Conservation (phyloP, 2,329 filamentous ascomycete genomes). For the Pseudogymnoascus sp. region DNA sequence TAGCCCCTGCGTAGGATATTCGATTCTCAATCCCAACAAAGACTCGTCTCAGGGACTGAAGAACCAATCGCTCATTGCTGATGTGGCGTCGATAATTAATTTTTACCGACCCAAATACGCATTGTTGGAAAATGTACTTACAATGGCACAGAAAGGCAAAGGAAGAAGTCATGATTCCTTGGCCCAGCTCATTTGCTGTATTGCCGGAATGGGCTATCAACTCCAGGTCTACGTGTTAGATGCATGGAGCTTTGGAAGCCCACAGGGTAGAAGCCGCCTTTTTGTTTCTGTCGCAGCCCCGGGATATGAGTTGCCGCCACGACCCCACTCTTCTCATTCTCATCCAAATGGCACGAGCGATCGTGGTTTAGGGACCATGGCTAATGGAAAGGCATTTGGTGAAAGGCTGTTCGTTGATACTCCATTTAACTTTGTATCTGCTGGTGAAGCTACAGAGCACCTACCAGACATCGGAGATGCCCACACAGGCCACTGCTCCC, state of each 20-base stretch:
- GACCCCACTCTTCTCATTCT: conserved; percentile 55
- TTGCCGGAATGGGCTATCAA: conserved; percentile 75
- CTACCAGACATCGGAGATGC: conserved; percentile 57
- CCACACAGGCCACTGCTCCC: conserved; percentile 52
- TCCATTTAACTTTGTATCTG: conserved; percentile 52
- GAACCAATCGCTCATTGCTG: conserved; percentile 71
- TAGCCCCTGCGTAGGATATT: conserved; percentile 73
- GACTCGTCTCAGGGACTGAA: conserved; percentile 44
- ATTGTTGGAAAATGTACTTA: conserved; percentile 67
- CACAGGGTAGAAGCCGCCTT: conserved; percentile 58
- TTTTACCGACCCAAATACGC: conserved; percentile 68
- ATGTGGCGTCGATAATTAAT: conserved; percentile 67
- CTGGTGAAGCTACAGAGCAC: conserved; percentile 46
- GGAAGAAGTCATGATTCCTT: conserved; percentile 55
- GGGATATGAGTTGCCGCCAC: conserved; percentile 46
- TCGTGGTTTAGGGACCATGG: conserved; percentile 46
- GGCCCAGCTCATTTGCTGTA: conserved; percentile 61
- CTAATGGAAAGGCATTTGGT: conserved; percentile 54
- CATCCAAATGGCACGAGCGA: conserved; percentile 37
- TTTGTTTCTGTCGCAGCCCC: conserved; percentile 68
- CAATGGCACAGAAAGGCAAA: conserved; percentile 45
- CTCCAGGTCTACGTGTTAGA: conserved; percentile 60
- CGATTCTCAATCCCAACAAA: conserved; percentile 51
- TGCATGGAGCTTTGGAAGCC: conserved; percentile 59
- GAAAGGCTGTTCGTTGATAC: conserved; percentile 42